Evolutionary conservation across 23 red algal species (phyloP).

Genomic region (Gracilaria vermiculophylla): DNA sequence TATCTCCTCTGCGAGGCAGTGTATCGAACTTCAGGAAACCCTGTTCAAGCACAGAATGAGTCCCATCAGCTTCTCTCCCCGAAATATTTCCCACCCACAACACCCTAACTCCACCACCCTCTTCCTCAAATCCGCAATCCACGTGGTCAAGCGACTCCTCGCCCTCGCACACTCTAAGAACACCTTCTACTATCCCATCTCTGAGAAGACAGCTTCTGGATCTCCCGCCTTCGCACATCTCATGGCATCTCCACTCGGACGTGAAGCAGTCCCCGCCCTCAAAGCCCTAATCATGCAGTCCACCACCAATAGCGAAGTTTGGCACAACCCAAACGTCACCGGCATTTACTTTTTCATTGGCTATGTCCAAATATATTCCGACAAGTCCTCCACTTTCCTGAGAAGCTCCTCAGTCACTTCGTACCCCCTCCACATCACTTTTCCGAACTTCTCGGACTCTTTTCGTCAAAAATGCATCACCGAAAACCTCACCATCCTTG

Average conservation of each 20-base stretch:
- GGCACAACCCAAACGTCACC: background rate
- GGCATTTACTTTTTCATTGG: background rate
- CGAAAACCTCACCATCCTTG: background rate
- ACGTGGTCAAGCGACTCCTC: too few species aligned
- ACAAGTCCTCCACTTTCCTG: background rate
- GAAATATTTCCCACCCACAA: too few species aligned
- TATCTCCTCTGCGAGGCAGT: background rate
- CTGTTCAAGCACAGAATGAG: background rate
- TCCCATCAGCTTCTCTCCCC: background rate
- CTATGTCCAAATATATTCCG: background rate
- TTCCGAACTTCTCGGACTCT: background rate
- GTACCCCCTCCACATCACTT: background rate
- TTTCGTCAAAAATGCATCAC: background rate
- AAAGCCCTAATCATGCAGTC: background rate
- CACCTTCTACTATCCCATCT: background rate
- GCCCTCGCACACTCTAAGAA: background rate
- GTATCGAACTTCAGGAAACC: too few species aligned
- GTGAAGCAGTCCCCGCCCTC: background rate
- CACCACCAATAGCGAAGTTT: background rate
- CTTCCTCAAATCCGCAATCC: too few species aligned
- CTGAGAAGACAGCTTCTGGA: background rate
- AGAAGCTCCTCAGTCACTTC: background rate
- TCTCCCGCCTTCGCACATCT: background rate
- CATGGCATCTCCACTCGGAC: background rate
- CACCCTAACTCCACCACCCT: too few species aligned